These are phyloP conservation scores for Phytophthora crassamura DNA, from an alignment of 352 stramenopile species.

Conservation along the genomic window DNA sequence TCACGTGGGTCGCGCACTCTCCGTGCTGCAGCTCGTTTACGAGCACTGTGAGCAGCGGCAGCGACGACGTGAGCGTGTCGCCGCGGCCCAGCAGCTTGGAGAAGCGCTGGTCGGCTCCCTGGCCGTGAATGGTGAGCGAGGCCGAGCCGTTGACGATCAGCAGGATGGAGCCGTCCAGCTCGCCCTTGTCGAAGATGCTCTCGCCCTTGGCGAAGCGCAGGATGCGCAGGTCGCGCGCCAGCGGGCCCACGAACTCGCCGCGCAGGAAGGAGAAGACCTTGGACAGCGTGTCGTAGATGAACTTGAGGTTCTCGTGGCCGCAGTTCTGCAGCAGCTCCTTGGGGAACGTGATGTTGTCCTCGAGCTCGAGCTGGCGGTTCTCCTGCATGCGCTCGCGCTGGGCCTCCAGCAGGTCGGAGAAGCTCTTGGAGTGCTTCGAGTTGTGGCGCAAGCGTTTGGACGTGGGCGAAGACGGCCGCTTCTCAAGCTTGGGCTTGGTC, in stretches of 20 bases:
- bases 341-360: conserved; percentile 78
- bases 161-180: conserved; percentile 82
- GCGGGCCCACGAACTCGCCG: conserved; percentile 66
- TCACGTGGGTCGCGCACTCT: conserved; percentile 28
- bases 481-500: conserved; percentile 34
- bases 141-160: conserved; percentile 69
- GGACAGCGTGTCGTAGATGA: conserved; percentile 80
- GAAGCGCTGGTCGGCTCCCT: conserved; percentile 47
- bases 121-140: conserved; percentile 64
- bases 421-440: conserved; percentile 72
- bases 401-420: conserved; percentile 69
- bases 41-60: conserved; percentile 68
- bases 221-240: conserved; percentile 71
- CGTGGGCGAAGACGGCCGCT: conserved; percentile 66
- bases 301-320: conserved; percentile 76
- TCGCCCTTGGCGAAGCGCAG: conserved; percentile 54
- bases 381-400: conserved; percentile 71
- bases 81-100: conserved; percentile 57
- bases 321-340: conserved; percentile 62
- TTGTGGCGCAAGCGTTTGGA: conserved; percentile 73
- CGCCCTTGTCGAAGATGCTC: conserved; percentile 60
- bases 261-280: conserved; percentile 84
- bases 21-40: conserved; percentile 47
- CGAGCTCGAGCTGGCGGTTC: conserved; percentile 61
- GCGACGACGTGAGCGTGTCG: conserved; percentile 77